A percentile compares a stretch with the other conserved stretches of the same genome.
Evolutionary conservation across 192 early-diverging fungal genomes (phyloP).

Genomic region (Rhizophlyctis rosea): DNA sequence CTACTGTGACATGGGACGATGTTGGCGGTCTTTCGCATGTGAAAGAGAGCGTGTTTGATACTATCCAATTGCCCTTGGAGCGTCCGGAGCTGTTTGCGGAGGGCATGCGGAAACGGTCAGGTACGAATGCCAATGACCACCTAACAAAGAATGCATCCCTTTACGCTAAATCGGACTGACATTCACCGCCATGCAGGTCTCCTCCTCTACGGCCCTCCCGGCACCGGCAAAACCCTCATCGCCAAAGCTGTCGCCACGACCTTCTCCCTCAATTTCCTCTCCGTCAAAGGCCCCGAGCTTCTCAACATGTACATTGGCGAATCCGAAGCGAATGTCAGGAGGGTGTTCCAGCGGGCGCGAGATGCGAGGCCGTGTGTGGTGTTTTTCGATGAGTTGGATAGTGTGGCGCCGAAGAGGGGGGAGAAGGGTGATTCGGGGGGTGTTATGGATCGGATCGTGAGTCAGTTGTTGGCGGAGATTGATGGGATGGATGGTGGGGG

Average conservation of each 20-base stretch:
- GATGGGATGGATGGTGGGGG: conserved; percentile 73
- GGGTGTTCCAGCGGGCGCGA: conserved; percentile 92
- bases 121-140: too few relatives aligned
- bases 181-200: too few relatives aligned
- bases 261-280: conserved; percentile 96
- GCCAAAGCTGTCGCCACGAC: conserved; percentile 99
- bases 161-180: neutral
- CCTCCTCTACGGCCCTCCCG: conserved; percentile 94
- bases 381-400: conserved; percentile 99
- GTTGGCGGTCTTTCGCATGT: conserved; percentile 92
- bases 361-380: conserved; percentile 98
- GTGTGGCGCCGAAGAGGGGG: conserved; percentile 95
- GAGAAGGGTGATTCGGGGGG: conserved; percentile 98
- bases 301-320: conserved; percentile 99
- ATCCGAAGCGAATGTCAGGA: conserved; percentile 94
- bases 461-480: conserved; percentile 92
- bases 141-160: too few relatives aligned
- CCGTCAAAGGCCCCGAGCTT: conserved; percentile 96
- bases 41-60: conserved; percentile 91
- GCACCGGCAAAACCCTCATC: conserved; percentile 96
- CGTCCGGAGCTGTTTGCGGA: conserved; percentile 93
- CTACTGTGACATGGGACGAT: conserved; percentile 96
- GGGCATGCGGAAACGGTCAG: conserved; percentile 93
- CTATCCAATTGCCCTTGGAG: conserved; percentile 92
- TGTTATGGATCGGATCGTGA: conserved; percentile 99